Conservation (phyloP, 345 rosid genomes). For the Pseudoturritis turrita region DNA sequence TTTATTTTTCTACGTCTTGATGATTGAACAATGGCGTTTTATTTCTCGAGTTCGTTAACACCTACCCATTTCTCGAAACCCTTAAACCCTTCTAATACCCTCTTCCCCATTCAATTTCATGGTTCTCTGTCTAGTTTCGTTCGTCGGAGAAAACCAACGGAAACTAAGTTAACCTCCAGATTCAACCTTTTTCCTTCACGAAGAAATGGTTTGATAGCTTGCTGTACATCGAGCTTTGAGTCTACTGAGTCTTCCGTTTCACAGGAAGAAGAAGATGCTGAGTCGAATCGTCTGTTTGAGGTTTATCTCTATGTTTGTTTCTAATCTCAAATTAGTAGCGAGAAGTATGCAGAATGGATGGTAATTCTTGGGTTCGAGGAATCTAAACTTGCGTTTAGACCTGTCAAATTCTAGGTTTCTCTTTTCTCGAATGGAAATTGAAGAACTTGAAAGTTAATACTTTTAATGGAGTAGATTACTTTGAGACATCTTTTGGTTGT, state of each 20-base stretch:
- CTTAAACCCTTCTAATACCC: constrained; percentile 31
- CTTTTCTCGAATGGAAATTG: neutral
- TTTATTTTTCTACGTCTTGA: neutral
- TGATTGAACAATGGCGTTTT: constrained; percentile 42
- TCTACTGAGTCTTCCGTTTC: constrained; percentile 24
- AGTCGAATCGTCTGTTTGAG: constrained; percentile 56
- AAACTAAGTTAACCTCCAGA: constrained; percentile 14
- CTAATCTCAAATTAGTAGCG: neutral
- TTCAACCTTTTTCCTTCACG: neutral
- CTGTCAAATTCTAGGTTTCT: neutral
- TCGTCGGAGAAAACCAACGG: constrained; percentile 19
- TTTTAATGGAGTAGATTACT: neutral
- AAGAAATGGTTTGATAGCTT: constrained; percentile 22
- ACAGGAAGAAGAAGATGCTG: constrained; percentile 48
- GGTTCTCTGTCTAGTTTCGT: constrained; percentile 16
- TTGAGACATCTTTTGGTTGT: neutral
- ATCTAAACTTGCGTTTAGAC: neutral
- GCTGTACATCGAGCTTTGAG: constrained; percentile 36
- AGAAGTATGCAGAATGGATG: neutral
- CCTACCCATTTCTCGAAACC: constrained; percentile 31
- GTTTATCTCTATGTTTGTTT: constrained; percentile 19
- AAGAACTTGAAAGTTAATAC: neutral
- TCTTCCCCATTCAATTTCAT: constrained; percentile 20
- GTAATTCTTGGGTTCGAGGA: neutral
- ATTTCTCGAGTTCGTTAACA: constrained; percentile 37